phyloP scores from a whole-genome alignment of 768 basidiomycete species.

The Tylopilus cervinicoccineus region DNA sequence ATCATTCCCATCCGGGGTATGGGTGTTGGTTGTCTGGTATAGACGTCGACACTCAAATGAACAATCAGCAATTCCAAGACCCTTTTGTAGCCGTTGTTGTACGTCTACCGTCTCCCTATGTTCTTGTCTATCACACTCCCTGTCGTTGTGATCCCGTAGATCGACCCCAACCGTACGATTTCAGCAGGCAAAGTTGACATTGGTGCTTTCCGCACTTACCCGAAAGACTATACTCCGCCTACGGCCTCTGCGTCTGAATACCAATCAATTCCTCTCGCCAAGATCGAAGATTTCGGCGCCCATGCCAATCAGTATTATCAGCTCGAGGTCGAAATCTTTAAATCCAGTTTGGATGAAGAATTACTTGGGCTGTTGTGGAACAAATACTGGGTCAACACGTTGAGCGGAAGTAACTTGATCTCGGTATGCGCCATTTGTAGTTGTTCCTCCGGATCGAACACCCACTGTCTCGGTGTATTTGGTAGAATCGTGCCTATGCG shows the following conservation, averaged over 20 bases:
- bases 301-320: constrained; percentile 96
- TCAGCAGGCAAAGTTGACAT: constrained; percentile 99
- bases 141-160: constrained; percentile 40
- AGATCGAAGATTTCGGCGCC: constrained; percentile 99
- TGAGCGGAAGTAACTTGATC: constrained; percentile 89
- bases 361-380: constrained; percentile 93
- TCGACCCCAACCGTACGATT: constrained; percentile 97
- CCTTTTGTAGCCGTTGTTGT: constrained; percentile 98
- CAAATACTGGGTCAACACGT: constrained; percentile 98
- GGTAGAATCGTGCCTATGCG: constrained; percentile 89
- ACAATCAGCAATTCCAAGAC: constrained; percentile 92
- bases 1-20: constrained; percentile 98
- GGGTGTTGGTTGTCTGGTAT: constrained; percentile 99
- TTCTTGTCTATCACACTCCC: not conserved
- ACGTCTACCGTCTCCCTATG: constrained; percentile 26
- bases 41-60: constrained; percentile 95
- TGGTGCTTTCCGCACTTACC: constrained; percentile 97
- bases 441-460: not conserved
- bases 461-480: not conserved
- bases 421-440: constrained; percentile 51
- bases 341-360: constrained; percentile 82
- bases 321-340: constrained; percentile 93
- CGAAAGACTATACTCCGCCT: constrained; percentile 89
- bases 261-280: constrained; percentile 92
- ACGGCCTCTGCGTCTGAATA: constrained; percentile 72